These are phyloP conservation scores for Elaeis oleifera DNA, from an alignment of 202 grass and related monocot genomes.

Conservation along the genomic window DNA sequence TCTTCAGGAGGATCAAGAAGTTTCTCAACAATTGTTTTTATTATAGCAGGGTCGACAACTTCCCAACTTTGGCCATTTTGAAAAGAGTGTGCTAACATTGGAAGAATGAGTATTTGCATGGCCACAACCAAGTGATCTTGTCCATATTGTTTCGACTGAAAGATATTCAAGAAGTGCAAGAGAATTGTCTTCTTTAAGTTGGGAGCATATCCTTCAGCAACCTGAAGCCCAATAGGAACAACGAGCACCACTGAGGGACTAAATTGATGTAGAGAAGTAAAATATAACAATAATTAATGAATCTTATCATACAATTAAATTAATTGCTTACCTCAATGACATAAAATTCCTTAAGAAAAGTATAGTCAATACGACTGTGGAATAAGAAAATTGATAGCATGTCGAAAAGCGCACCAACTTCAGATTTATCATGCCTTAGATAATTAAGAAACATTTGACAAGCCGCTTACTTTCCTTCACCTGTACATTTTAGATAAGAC, in stretches of 20 bases:
- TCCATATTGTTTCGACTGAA: constrained; percentile 88
- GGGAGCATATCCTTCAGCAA: constrained; percentile 88
- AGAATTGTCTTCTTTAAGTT: constrained; percentile 91
- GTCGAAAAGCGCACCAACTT: constrained; percentile 95
- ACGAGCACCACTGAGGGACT: constrained; percentile 8
- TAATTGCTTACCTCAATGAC: constrained; percentile 72
- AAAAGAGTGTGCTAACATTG: constrained; percentile 97
- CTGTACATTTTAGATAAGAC: constrained; percentile 33
- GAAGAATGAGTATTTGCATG: constrained; percentile 99
- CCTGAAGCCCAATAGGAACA: constrained; percentile 30
- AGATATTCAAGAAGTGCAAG: constrained; percentile 83
- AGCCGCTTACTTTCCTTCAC: constrained; percentile 99
- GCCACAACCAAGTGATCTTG: constrained; percentile 98
- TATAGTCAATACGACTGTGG: constrained; percentile 92
- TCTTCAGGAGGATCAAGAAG: constrained; percentile 99
- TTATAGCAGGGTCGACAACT: constrained; percentile 76
- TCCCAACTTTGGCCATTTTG: constrained; percentile 97
- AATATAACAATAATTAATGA: constrained; percentile 18
- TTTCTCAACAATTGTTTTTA: constrained; percentile 96
- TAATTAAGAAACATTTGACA: constrained; percentile 97
- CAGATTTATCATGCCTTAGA: constrained; percentile 68
- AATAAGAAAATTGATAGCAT: constrained; percentile 99
- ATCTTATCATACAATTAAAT: not conserved
- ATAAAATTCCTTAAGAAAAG: constrained; percentile 96
- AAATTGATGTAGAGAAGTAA: constrained; percentile 7